Percentiles rank a stretch among this genome's conserved stretches.
Conservation (phyloP, 129 eudicot species). For the Glebionis coronaria region DNA sequence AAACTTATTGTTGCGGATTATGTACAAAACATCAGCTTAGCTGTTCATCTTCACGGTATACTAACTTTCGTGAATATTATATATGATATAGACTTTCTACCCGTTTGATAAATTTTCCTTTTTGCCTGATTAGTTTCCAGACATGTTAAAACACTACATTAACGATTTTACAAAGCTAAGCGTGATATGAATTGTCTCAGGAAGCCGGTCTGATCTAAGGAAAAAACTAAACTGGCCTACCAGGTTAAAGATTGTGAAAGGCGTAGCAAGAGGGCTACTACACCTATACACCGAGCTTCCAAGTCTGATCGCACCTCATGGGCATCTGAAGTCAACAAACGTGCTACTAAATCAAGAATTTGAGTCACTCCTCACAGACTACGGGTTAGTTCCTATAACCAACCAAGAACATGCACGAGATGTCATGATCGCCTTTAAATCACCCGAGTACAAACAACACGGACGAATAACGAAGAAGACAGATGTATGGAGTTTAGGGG, state of each 20-base stretch:
- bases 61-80: neutral
- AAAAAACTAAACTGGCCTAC: constrained; percentile 50
- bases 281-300: constrained; percentile 67
- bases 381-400: constrained; percentile 46
- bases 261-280: constrained; percentile 56
- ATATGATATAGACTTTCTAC: neutral
- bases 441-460: constrained; percentile 55
- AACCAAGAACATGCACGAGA: constrained; percentile 60
- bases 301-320: constrained; percentile 52
- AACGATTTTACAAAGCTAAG: neutral
- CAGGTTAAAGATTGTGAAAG: constrained; percentile 61
- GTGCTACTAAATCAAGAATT: constrained; percentile 46
- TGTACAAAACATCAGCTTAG: constrained; percentile 65
- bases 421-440: constrained; percentile 51
- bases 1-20: constrained; percentile 65
- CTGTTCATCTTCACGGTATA: constrained; percentile 83
- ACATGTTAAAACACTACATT: neutral
- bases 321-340: constrained; percentile 71
- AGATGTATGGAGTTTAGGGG: constrained; percentile 72
- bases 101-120: neutral
- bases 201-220: constrained; percentile 34
- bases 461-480: constrained; percentile 52
- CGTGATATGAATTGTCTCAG: constrained; percentile 29
- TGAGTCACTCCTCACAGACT: constrained; percentile 56
- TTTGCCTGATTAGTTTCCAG: neutral